Conservation (phyloP, 345 rosid species). For the Laguncularia racemosa region DNA sequence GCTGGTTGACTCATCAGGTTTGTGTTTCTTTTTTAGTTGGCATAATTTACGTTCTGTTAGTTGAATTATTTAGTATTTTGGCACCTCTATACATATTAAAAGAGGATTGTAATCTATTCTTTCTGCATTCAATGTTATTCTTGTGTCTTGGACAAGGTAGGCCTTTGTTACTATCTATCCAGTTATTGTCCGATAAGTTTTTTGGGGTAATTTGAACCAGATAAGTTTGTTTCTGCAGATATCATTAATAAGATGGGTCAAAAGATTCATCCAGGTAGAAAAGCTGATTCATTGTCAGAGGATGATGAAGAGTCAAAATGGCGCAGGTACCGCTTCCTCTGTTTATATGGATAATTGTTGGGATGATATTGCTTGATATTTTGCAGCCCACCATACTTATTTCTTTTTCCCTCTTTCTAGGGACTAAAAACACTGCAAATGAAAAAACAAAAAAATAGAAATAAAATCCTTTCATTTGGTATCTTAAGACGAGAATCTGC, state of each 20-base stretch:
- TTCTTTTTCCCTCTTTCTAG: conserved; percentile 1
- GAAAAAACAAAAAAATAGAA: no score
- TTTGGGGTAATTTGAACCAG: no score
- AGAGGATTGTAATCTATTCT: no score
- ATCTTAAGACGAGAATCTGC: no score
- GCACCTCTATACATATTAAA: no score
- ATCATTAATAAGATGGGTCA: conserved; percentile 24
- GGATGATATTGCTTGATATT: not conserved
- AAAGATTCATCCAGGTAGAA: conserved; percentile 17
- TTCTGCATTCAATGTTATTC: no score
- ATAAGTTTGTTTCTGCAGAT: conserved; percentile 11
- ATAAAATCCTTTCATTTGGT: no score
- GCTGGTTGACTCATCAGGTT: conserved; percentile 46
- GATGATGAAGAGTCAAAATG: conserved; percentile 33
- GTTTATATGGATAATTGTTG: not conserved
- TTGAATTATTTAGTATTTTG: not conserved
- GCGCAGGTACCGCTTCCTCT: conserved; percentile 20
- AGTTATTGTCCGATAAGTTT: not conserved
- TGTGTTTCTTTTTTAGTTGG: not conserved
- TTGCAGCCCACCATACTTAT: not conserved
- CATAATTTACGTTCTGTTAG: not conserved
- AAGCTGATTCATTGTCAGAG: conserved; percentile 2
- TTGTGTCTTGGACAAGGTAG: no score
- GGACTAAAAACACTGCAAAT: no score
- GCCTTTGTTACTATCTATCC: not conserved